A percentile compares a stretch with the other conserved stretches of the same genome.
phyloP scores from a whole-genome alignment of 140 eudicot genomes.

The Stevia rebaudiana region DNA sequence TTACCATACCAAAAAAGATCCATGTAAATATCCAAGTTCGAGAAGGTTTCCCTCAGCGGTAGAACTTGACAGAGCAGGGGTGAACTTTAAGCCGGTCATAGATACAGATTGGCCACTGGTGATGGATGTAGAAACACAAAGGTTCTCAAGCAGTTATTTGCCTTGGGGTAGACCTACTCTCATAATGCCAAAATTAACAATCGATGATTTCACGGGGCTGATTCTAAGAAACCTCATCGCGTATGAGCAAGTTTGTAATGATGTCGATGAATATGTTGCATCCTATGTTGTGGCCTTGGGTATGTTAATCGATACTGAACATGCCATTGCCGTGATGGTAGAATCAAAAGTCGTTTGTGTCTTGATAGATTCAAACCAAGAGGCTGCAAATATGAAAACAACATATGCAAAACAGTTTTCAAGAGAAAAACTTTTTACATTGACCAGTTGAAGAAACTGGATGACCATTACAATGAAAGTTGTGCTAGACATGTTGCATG shows the following conservation, averaged over 20 bases:
- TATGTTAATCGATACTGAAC: neutral
- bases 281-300: neutral
- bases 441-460: neutral
- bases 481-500: neutral
- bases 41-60: neutral
- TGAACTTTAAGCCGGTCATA: too few species aligned
- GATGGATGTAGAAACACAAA: too few species aligned
- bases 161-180: too few species aligned
- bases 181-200: too few species aligned
- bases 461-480: neutral
- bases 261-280: too few species aligned
- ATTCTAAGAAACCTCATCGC: too few species aligned
- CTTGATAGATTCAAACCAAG: neutral
- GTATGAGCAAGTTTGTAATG: too few species aligned
- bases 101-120: too few species aligned
- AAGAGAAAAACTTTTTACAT: neutral
- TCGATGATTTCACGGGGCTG: too few species aligned
- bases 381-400: slow-evolving; percentile 1
- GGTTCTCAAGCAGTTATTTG: too few species aligned
- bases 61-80: slow-evolving; percentile 7
- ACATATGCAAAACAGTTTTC: neutral
- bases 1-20: neutral
- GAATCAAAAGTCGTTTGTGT: slow-evolving; percentile 1
- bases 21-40: too few species aligned
- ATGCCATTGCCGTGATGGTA: slow-evolving; percentile 1